Percentiles rank a stretch among this genome's conserved stretches.
These are phyloP conservation scores for Pontederia crassipes DNA, from an alignment of 176 grass and related monocot species.

Conservation along the genomic window DNA sequence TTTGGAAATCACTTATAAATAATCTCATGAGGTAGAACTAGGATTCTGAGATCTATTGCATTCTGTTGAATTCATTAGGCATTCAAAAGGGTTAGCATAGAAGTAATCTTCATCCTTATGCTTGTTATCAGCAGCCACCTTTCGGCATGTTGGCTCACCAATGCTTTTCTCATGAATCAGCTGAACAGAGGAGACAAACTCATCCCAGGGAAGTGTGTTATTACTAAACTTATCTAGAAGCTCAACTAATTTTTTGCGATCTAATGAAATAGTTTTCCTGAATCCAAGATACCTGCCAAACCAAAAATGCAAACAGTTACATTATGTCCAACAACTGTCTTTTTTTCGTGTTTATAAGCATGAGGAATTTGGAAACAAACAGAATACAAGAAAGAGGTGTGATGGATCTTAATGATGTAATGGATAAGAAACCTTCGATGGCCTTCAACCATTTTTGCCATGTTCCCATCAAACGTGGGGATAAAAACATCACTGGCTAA, in stretches of 20 bases:
- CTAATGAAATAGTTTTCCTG: constrained; percentile 54
- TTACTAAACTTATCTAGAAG: constrained; percentile 53
- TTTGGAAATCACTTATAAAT: too few relatives aligned
- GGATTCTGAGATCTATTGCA: constrained; percentile 25
- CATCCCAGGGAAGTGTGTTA: constrained; percentile 63
- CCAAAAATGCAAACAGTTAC: constrained; percentile 2
- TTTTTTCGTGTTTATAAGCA: neutral
- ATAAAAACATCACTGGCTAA: constrained; percentile 79
- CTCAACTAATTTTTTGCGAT: constrained; percentile 57
- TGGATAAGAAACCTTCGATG: constrained; percentile 50
- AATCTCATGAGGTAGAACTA: constrained; percentile 18
- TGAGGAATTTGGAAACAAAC: neutral
- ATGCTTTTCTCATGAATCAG: constrained; percentile 30
- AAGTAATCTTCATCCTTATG: constrained; percentile 98
- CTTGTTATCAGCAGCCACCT: constrained; percentile 41
- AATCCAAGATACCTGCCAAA: constrained; percentile 61
- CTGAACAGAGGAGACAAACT: constrained; percentile 47
- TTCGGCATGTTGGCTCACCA: constrained; percentile 59
- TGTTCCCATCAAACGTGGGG: constrained; percentile 89
- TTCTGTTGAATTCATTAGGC: constrained; percentile 44
- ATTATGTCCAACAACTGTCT: neutral
- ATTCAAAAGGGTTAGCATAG: constrained; percentile 81
- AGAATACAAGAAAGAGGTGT: neutral
- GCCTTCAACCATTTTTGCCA: constrained; percentile 87
- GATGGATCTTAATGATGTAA: too few relatives aligned